Conservation (phyloP, 139 green algal genomes). For the Chlorella ohadii region DNA sequence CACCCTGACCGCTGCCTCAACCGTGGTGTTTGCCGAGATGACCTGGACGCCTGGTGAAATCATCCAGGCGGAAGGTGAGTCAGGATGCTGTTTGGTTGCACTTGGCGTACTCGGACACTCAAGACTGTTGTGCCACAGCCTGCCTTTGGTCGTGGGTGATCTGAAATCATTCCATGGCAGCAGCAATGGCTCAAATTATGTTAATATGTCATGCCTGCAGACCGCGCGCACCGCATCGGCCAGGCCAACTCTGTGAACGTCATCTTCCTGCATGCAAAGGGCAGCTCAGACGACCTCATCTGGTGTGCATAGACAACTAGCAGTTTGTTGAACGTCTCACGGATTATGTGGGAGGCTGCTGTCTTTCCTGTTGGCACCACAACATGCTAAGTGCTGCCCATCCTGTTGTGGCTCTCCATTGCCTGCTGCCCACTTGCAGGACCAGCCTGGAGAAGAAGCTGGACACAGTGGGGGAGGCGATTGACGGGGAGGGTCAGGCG, state of each 20-base stretch:
- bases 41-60: conserved; percentile 64
- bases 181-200: no score
- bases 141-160: no score
- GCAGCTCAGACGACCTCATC: conserved; percentile 92
- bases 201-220: conserved; percentile 61
- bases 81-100: no score
- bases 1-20: conserved; percentile 86
- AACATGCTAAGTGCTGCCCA: no score
- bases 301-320: conserved; percentile 50
- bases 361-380: no score
- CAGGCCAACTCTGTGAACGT: conserved; percentile 76
- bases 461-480: conserved; percentile 75
- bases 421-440: background rate
- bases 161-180: no score
- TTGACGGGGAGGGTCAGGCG: conserved; percentile 60
- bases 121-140: no score
- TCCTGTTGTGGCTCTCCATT: no score
- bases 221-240: conserved; percentile 77
- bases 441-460: conserved; percentile 76
- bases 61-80: conserved; percentile 62
- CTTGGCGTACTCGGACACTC: no score
- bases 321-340: no score
- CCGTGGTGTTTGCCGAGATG: conserved; percentile 92
- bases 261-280: conserved; percentile 77
- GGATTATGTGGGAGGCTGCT: no score